These are phyloP conservation scores for Leptographium galeiforme DNA, from an alignment of 2,329 filamentous ascomycete species.

Conservation along the genomic window DNA sequence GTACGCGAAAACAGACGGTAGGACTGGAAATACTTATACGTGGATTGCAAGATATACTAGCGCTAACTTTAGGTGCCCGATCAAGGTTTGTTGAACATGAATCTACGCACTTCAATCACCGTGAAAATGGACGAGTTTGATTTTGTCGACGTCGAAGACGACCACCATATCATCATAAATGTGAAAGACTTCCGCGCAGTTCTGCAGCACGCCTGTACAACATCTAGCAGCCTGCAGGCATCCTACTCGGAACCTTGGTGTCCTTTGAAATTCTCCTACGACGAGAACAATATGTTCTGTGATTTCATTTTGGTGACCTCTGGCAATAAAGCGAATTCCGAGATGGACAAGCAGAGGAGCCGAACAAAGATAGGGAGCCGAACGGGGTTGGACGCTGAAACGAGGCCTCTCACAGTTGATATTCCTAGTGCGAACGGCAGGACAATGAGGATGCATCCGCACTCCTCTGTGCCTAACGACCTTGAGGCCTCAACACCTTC, in stretches of 20 bases:
- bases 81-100: conserved; percentile 60
- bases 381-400: neutral
- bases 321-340: conserved; percentile 41
- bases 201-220: conserved; percentile 58
- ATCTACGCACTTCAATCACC: conserved; percentile 65
- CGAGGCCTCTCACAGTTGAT: neutral
- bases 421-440: neutral
- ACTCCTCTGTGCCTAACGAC: conserved; percentile 9
- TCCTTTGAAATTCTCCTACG: conserved; percentile 61
- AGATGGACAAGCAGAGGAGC: conserved; percentile 15
- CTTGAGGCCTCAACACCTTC: neutral
- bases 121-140: conserved; percentile 67
- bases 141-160: conserved; percentile 58
- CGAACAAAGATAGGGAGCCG: neutral
- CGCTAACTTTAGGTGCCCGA: neutral
- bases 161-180: conserved; percentile 65
- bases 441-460: neutral
- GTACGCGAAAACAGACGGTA: conserved; percentile 50
- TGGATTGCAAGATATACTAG: neutral
- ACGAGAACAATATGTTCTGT: conserved; percentile 52
- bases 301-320: conserved; percentile 77
- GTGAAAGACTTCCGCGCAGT: conserved; percentile 76
- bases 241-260: conserved; percentile 57
- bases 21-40: neutral
- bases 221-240: conserved; percentile 52